Evolutionary conservation across 1,139 yeast species (phyloP).

Genomic region (Lodderomyces pseudojiufengensis): DNA sequence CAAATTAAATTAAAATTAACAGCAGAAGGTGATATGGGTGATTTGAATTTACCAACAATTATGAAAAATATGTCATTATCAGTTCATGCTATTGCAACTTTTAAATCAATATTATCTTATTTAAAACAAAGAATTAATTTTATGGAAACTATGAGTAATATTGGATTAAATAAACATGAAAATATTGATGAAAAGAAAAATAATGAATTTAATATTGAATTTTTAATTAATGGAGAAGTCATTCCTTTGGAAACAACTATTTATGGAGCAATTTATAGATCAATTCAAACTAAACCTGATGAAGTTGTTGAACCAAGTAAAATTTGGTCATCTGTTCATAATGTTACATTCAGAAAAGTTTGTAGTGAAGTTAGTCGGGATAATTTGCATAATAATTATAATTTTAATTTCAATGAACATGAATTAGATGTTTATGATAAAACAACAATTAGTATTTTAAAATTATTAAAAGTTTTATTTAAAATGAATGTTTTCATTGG

Average conservation of each 20-base stretch:
- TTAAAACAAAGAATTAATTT: constrained; percentile 36
- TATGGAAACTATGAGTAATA: constrained; percentile 18
- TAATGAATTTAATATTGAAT: constrained; percentile 44
- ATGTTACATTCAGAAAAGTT: constrained; percentile 49
- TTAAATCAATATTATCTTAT: constrained; percentile 66
- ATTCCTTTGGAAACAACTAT: constrained; percentile 72
- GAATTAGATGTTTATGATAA: constrained; percentile 39
- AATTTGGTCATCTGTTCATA: constrained; percentile 58
- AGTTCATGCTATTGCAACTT: constrained; percentile 89
- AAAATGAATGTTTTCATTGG: constrained; percentile 44
- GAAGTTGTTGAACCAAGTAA: constrained; percentile 45
- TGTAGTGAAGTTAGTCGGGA: constrained; percentile 15
- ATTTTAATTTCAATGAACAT: constrained; percentile 19
- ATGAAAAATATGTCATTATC: constrained; percentile 51
- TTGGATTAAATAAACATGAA: constrained; percentile 4
- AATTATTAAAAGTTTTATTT: constrained; percentile 53
- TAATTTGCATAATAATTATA: constrained; percentile 14
- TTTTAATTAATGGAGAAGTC: constrained; percentile 55
- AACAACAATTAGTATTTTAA: constrained; percentile 48
- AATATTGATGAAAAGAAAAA: not conserved
- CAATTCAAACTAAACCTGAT: constrained; percentile 38
- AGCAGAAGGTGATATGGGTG: constrained; percentile 20
- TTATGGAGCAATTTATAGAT: constrained; percentile 71
- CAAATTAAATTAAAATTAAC: constrained; percentile 62
- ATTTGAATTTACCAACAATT: constrained; percentile 24